A percentile compares a stretch with the other conserved stretches of the same genome.
Conservation (phyloP, 768 basidiomycete species). For the Crepidotus variabilis region DNA sequence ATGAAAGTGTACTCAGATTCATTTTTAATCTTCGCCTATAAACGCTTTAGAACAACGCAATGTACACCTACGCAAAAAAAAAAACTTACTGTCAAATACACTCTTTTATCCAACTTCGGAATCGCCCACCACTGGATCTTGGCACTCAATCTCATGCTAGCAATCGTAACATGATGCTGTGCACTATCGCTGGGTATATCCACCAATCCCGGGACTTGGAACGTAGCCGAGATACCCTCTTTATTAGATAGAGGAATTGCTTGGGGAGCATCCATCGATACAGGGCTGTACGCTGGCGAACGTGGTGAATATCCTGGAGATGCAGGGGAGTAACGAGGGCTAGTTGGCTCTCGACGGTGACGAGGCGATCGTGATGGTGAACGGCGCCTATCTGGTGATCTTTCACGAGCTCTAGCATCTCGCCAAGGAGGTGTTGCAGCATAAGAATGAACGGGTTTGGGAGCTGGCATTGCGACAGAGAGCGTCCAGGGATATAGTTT, state of each 20-base stretch:
- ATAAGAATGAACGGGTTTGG: neutral
- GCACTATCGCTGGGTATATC: conserved; percentile 30
- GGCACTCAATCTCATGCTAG: conserved; percentile 25
- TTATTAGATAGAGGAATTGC: conserved; percentile 19
- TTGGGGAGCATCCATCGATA: neutral
- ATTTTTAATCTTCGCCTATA: conserved; percentile 45
- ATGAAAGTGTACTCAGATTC: conserved; percentile 45
- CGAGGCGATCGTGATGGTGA: neutral
- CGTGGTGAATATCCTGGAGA: neutral
- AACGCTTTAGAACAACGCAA: conserved; percentile 26
- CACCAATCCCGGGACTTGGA: conserved; percentile 29
- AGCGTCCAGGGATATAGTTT: neutral
- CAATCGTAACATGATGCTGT: conserved; percentile 32
- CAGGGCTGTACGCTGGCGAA: neutral
- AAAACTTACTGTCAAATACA: conserved; percentile 23
- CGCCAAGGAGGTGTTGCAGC: neutral
- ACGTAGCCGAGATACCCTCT: conserved; percentile 29
- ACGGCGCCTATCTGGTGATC: neutral
- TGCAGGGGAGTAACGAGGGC: neutral
- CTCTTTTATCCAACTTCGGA: conserved; percentile 26
- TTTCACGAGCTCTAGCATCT: too few relatives aligned
- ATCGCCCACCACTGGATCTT: conserved; percentile 30
- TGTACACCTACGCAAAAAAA: neutral
- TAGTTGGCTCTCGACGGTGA: neutral
- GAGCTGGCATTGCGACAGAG: neutral